Conservation (phyloP, 2,329 filamentous ascomycete genomes). For the Arthroderma sp. region DNA sequence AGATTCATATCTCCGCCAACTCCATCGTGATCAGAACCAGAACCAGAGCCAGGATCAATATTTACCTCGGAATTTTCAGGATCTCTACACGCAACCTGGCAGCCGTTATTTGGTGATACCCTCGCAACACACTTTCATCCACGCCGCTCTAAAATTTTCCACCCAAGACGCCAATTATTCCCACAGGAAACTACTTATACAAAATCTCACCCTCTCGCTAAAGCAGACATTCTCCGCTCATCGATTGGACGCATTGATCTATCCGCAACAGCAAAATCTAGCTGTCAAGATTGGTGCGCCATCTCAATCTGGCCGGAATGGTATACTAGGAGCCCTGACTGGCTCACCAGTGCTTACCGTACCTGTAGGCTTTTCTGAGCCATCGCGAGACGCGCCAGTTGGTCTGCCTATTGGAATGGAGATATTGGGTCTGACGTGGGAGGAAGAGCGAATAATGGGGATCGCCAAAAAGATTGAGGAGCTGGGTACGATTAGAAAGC, state of each 20-base stretch:
- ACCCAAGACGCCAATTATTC: conserved; percentile 40
- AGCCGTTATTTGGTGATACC: conserved; percentile 48
- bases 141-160: conserved; percentile 38
- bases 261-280: conserved; percentile 52
- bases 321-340: conserved; percentile 42
- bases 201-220: conserved; percentile 39
- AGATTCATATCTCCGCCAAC: conserved; percentile 40
- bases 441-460: conserved; percentile 40
- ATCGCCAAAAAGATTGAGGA: conserved; percentile 41
- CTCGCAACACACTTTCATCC: conserved; percentile 43
- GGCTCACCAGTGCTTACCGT: conserved; percentile 39
- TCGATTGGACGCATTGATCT: conserved; percentile 45
- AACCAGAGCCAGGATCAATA: neutral
- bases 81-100: conserved; percentile 28
- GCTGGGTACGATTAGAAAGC: conserved; percentile 32
- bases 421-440: conserved; percentile 45
- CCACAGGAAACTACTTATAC: conserved; percentile 35
- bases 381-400: conserved; percentile 28
- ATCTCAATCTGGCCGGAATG: conserved; percentile 47
- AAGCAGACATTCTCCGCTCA: conserved; percentile 37
- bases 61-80: conserved; percentile 14
- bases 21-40: conserved; percentile 7
- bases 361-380: conserved; percentile 15
- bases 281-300: conserved; percentile 45
- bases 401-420: conserved; percentile 54